phyloP scores from a whole-genome alignment of 2,329 filamentous ascomycete species.

The Pseudogymnoascus sp. region DNA sequence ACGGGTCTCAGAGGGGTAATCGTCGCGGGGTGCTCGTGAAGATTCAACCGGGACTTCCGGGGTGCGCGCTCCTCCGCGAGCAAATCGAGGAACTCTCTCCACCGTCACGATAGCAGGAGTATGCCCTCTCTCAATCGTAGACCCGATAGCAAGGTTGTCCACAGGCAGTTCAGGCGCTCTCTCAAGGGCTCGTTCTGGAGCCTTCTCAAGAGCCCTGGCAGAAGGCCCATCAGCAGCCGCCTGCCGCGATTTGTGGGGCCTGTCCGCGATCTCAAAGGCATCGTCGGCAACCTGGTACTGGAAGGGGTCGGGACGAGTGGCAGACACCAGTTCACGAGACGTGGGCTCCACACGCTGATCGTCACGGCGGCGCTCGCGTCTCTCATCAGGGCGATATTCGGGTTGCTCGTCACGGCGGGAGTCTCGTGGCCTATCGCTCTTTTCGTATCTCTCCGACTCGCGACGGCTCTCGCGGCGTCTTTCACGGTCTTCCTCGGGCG shows the following conservation, averaged over 20 bases:
- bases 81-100: conserved; percentile 43
- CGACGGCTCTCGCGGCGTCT: not conserved
- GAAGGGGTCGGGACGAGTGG: not conserved
- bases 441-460: conserved; percentile 5
- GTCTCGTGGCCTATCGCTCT: conserved; percentile 6
- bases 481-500: not conserved
- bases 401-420: conserved; percentile 13
- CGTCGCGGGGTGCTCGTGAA: not conserved
- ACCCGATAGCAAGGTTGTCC: not conserved
- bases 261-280: not conserved
- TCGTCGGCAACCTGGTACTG: conserved; percentile 5
- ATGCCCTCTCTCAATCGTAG: conserved; percentile 26
- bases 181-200: conserved; percentile 13
- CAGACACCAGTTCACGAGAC: not conserved
- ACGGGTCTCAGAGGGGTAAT: not conserved
- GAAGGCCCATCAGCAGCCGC: conserved; percentile 12
- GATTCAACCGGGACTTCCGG: not conserved
- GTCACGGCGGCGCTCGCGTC: conserved; percentile 14
- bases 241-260: conserved; percentile 1
- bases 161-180: not conserved
- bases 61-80: conserved; percentile 15
- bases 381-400: conserved; percentile 12
- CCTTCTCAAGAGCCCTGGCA: conserved; percentile 15
- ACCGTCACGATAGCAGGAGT: conserved; percentile 45
- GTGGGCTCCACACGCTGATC: conserved; percentile 20